Conservation (phyloP, 2,329 filamentous ascomycete genomes). For the Talaromyces sp. region DNA sequence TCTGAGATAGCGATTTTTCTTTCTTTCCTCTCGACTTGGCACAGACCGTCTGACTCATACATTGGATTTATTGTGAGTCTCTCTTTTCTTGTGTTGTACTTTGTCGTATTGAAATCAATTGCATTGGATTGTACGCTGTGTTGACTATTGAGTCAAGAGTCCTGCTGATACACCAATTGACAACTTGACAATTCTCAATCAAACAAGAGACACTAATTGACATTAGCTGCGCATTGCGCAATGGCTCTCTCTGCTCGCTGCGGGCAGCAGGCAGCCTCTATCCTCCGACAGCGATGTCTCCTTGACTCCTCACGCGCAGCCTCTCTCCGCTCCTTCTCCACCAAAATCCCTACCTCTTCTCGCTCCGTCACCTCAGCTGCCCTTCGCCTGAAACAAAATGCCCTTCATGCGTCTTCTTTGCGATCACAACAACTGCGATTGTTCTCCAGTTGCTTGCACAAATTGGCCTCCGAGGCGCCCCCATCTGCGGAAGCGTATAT, state of each 20-base stretch:
- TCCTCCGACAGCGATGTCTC: constrained; percentile 43
- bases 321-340: constrained; percentile 38
- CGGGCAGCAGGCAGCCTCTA: constrained; percentile 40
- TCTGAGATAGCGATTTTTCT: background rate
- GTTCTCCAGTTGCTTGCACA: constrained; percentile 41
- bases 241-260: constrained; percentile 47
- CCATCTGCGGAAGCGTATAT: constrained; percentile 84
- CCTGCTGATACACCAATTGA: constrained; percentile 1
- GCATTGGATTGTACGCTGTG: background rate
- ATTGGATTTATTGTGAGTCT: constrained; percentile 1
- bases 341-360: constrained; percentile 22
- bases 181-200: too few species aligned
- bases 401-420: constrained; percentile 28
- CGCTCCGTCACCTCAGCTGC: background rate
- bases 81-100: background rate
- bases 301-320: constrained; percentile 35
- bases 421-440: constrained; percentile 43
- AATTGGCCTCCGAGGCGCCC: constrained; percentile 51
- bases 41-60: constrained; percentile 1
- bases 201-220: background rate
- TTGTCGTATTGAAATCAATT: background rate
- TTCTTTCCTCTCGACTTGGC: background rate
- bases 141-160: too few species aligned
- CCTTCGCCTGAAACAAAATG: constrained; percentile 10
- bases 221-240: constrained; percentile 33